These are phyloP conservation scores for Pseudogymnoascus sp. DNA, from an alignment of 2,329 filamentous ascomycete species.

Conservation along the genomic window DNA sequence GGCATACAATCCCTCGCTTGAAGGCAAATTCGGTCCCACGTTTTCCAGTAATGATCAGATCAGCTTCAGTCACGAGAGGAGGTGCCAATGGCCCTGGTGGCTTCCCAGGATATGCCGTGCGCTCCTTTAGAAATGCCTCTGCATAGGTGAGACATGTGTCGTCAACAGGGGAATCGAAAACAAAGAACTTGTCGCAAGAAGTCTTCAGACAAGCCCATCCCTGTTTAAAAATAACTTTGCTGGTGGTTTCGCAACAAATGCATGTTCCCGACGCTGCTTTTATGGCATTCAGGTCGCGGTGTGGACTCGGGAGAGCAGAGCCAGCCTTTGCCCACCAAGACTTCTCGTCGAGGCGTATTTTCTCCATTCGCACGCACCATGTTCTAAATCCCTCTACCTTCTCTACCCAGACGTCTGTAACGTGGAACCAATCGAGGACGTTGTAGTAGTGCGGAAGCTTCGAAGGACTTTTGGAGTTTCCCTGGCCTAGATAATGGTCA, in stretches of 20 bases:
- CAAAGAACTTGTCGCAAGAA: conserved; percentile 46
- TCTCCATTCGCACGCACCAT: conserved; percentile 59
- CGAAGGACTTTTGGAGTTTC: conserved; percentile 41
- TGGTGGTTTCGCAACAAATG: conserved; percentile 31
- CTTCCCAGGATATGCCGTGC: conserved; percentile 37
- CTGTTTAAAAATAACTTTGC: conserved; percentile 35
- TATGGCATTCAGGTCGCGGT: conserved; percentile 19
- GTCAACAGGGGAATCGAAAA: conserved; percentile 27
- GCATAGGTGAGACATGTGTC: conserved; percentile 42
- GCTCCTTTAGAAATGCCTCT: conserved; percentile 48
- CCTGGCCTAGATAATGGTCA: conserved; percentile 36
- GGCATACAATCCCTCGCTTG: conserved; percentile 61
- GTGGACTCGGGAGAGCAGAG: conserved; percentile 26
- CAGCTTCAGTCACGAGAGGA: conserved; percentile 32
- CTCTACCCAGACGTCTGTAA: conserved; percentile 64
- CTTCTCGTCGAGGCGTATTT: conserved; percentile 41
- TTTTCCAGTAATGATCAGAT: conserved; percentile 27
- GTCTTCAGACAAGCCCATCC: conserved; percentile 54
- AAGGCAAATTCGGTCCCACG: conserved; percentile 43
- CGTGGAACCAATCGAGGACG: conserved; percentile 61
- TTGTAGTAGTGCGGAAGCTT: conserved; percentile 52
- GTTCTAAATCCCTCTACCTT: conserved; percentile 31
- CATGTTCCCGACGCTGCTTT: conserved; percentile 31
- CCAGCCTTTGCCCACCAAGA: conserved; percentile 53
- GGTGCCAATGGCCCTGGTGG: conserved; percentile 34